phyloP scores from a whole-genome alignment of 768 basidiomycete genomes.

The Trametes elegans region DNA sequence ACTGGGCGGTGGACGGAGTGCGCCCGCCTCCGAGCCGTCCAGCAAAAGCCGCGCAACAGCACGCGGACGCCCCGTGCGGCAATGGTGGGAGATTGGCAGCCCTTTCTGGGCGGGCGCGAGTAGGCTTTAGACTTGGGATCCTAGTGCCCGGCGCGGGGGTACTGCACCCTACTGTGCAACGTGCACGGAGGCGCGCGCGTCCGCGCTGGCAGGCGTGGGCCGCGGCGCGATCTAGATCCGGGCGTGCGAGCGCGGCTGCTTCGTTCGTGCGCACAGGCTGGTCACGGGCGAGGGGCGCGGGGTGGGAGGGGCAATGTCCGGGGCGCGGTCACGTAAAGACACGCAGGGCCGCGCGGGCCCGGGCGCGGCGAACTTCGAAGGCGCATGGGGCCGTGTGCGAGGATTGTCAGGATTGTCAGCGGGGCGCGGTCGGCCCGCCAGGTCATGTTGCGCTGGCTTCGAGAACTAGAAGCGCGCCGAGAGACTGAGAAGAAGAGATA shows the following conservation, averaged over 20 bases:
- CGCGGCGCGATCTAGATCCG: neutral
- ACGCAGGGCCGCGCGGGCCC: neutral
- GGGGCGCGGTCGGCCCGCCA: too few relatives aligned
- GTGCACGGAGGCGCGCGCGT: too few relatives aligned
- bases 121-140: constrained; percentile 16
- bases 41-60: neutral
- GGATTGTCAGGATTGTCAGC: too few relatives aligned
- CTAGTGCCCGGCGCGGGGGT: neutral
- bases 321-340: neutral
- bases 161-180: too few relatives aligned
- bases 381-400: too few relatives aligned
- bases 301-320: neutral
- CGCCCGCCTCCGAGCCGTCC: neutral
- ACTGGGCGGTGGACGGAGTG: neutral
- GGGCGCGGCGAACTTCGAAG: too few relatives aligned
- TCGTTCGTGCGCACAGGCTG: neutral
- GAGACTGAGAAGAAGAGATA: too few relatives aligned
- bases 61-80: neutral
- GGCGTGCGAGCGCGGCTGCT: too few relatives aligned
- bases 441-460: too few relatives aligned
- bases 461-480: too few relatives aligned
- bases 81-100: constrained; percentile 1
- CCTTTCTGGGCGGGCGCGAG: neutral
- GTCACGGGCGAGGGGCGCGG: neutral
- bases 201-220: too few relatives aligned